Evolutionary conservation across 345 rosid species (phyloP).

Genomic region (Cardamine chenopodiifolia): DNA sequence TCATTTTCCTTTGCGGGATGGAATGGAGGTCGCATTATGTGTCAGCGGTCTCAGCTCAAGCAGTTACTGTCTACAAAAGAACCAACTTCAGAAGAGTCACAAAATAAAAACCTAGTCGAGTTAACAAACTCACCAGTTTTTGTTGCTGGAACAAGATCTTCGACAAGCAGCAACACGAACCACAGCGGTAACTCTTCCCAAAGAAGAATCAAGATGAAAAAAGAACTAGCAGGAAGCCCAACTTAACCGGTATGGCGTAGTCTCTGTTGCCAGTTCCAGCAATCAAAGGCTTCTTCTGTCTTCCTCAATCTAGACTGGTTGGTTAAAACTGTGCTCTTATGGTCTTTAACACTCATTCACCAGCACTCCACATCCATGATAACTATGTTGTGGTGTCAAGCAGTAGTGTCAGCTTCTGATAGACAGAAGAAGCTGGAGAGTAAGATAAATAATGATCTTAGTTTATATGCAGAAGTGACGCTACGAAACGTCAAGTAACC

Average conservation of each 20-base stretch:
- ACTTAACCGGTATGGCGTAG: conserved; percentile 36
- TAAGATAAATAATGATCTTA: conserved; percentile 29
- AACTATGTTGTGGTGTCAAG: conserved; percentile 20
- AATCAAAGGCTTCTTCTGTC: conserved; percentile 22
- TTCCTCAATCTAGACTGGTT: conserved; percentile 28
- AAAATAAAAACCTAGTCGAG: conserved; percentile 44
- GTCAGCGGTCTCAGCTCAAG: conserved; percentile 84
- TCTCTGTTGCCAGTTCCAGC: conserved; percentile 16
- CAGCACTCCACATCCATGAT: conserved; percentile 9
- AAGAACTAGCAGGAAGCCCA: conserved; percentile 65
- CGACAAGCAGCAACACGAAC: conserved; percentile 38
- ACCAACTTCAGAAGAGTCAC: conserved; percentile 54
- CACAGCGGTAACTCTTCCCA: conserved; percentile 34
- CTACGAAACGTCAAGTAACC: conserved; percentile 16
- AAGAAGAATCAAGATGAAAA: conserved; percentile 45
- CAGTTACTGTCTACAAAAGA: conserved; percentile 51
- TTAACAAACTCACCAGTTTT: conserved; percentile 64
- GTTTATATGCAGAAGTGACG: conserved; percentile 14
- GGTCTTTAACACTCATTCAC: conserved; percentile 10
- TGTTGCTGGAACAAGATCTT: conserved; percentile 45
- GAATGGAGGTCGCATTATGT: conserved; percentile 88
- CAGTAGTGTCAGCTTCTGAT: conserved; percentile 14
- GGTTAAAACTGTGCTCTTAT: conserved; percentile 24
- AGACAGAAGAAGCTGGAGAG: conserved; percentile 13
- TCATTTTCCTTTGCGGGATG: conserved; percentile 73